A percentile compares a stretch with the other conserved stretches of the same genome.
Conservation (phyloP, 139 green algal genomes). For the Volvox africanus region DNA sequence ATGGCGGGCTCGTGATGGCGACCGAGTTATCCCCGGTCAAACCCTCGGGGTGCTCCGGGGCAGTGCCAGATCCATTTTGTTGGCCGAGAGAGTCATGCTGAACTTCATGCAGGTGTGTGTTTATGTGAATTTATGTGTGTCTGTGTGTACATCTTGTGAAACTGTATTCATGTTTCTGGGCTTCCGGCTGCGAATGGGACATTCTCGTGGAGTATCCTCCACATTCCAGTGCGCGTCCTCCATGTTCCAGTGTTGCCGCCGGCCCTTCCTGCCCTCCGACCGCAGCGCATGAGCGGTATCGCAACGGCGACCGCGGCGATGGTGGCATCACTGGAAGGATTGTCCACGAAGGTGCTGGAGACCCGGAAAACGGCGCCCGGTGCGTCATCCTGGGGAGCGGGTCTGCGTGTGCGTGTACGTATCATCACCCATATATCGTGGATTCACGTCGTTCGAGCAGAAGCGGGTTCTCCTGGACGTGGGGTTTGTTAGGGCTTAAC, state of each 20-base stretch:
- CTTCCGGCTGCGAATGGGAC: too few relatives aligned
- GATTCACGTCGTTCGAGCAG: too few relatives aligned
- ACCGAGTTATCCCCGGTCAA: conserved; percentile 66
- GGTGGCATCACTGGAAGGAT: conserved; percentile 57
- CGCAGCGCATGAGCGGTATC: conserved; percentile 93
- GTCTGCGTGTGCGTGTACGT: background rate
- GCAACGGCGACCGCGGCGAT: conserved; percentile 88
- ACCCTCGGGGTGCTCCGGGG: conserved; percentile 81
- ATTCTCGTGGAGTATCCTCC: too few relatives aligned
- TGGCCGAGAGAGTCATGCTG: conserved; percentile 94
- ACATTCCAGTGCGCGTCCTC: too few relatives aligned
- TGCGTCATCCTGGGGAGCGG: background rate
- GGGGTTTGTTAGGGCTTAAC: too few relatives aligned
- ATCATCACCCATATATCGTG: too few relatives aligned
- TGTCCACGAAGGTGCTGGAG: conserved; percentile 82
- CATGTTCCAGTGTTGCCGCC: too few relatives aligned
- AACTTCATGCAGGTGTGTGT: conserved; percentile 96
- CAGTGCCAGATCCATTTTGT: conserved; percentile 87
- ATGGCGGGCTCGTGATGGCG: conserved; percentile 55
- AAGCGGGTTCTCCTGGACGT: too few relatives aligned
- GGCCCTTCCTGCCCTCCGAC: background rate
- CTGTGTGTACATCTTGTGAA: too few relatives aligned
- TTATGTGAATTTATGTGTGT: background rate
- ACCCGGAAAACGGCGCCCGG: conserved; percentile 95
- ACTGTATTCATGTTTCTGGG: too few relatives aligned